phyloP scores from a whole-genome alignment of 2,329 filamentous ascomycete genomes.

The Aspergillus pseudoviridinutans region DNA sequence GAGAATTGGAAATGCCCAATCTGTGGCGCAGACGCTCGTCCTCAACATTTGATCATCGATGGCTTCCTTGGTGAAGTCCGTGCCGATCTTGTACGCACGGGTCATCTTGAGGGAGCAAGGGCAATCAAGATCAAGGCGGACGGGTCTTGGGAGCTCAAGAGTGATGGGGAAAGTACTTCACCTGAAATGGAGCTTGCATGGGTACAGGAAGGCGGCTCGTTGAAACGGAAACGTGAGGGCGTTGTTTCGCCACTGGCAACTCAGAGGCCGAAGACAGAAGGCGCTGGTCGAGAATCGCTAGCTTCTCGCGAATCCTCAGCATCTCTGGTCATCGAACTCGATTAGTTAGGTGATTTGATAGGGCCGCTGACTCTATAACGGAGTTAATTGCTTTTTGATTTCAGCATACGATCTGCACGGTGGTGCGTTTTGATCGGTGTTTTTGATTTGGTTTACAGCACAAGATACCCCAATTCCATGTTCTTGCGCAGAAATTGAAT shows the following conservation, averaged over 20 bases:
- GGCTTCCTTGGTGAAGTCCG: constrained; percentile 66
- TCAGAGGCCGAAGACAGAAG: constrained; percentile 13
- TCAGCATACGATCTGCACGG: background rate
- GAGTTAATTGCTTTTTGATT: background rate
- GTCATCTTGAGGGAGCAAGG: constrained; percentile 50
- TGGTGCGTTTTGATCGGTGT: background rate
- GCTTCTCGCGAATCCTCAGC: background rate
- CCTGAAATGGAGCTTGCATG: constrained; percentile 12
- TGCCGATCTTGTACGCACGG: constrained; percentile 47
- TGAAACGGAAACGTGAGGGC: constrained; percentile 15
- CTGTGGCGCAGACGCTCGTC: constrained; percentile 73
- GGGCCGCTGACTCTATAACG: background rate
- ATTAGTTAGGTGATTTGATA: constrained; percentile 13
- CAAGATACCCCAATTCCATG: constrained; percentile 7
- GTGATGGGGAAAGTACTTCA: constrained; percentile 22
- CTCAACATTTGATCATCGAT: constrained; percentile 66
- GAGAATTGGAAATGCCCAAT: constrained; percentile 81
- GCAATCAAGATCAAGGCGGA: constrained; percentile 61
- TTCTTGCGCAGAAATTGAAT: background rate
- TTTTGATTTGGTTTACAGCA: background rate
- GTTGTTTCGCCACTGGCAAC: constrained; percentile 4
- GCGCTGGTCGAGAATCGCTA: background rate
- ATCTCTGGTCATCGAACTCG: constrained; percentile 20
- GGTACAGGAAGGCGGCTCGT: background rate
- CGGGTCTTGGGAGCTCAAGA: constrained; percentile 61